phyloP scores from a whole-genome alignment of 495 filamentous ascomycete genomes.

The Talaromyces wortmannii region DNA sequence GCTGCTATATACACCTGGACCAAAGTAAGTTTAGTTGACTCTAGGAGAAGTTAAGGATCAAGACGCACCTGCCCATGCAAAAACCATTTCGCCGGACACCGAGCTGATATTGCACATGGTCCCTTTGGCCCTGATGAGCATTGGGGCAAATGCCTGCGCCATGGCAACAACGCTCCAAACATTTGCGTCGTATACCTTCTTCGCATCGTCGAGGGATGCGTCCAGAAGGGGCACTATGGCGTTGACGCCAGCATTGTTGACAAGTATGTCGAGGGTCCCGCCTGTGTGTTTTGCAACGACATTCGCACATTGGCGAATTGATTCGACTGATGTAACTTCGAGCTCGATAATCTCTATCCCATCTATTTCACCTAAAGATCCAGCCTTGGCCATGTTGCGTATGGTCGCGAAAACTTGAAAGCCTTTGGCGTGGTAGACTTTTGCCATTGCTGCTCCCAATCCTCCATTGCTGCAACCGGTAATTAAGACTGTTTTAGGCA shows the following conservation, averaged over 20 bases:
- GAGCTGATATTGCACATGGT: constrained; percentile 21
- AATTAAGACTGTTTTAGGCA: constrained; percentile 24
- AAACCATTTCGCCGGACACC: constrained; percentile 10
- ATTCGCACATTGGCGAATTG: constrained; percentile 13
- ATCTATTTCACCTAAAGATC: constrained; percentile 9
- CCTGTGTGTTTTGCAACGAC: constrained; percentile 7
- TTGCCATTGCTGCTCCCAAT: constrained; percentile 33
- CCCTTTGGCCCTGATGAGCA: constrained; percentile 30
- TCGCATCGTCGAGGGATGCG: constrained; percentile 22
- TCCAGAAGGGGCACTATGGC: constrained; percentile 26
- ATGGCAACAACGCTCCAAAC: constrained; percentile 27
- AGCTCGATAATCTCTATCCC: constrained; percentile 23
- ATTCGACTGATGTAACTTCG: constrained; percentile 24
- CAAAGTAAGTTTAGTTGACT: not conserved
- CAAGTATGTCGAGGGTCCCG: constrained; percentile 27
- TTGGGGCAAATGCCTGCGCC: constrained; percentile 30
- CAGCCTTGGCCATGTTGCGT: constrained; percentile 32
- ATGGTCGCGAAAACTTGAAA: constrained; percentile 38
- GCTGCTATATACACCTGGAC: constrained; percentile 15
- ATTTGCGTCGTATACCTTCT: constrained; percentile 38
- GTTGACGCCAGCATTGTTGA: constrained; percentile 35
- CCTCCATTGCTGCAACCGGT: constrained; percentile 41
- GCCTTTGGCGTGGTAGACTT: constrained; percentile 23
- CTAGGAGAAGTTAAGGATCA: not conserved
- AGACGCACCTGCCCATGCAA: constrained; percentile 17